Percentiles rank a stretch among this genome's conserved stretches.
Conservation (phyloP, 2,329 filamentous ascomycete genomes). For the Raffaelea albimanens region DNA sequence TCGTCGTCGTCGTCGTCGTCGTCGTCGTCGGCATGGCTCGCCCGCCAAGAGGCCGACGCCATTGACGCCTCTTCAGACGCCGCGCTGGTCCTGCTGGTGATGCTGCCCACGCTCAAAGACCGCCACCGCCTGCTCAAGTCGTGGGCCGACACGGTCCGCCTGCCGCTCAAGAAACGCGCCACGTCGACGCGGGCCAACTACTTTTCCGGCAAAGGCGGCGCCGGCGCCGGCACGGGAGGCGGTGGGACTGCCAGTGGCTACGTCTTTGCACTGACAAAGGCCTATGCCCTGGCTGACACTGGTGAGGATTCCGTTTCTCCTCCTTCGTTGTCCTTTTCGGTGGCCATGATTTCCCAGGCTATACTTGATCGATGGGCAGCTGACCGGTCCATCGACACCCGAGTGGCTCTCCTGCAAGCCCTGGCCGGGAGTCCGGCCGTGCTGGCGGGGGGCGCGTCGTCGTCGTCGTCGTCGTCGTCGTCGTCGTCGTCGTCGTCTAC, state of each 20-base stretch:
- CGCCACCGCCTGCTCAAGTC: slow-evolving; percentile 20
- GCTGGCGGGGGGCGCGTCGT: neutral
- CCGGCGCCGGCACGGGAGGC: slow-evolving; percentile 10
- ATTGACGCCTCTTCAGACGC: slow-evolving; percentile 40
- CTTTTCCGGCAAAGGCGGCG: neutral
- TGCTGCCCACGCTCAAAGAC: slow-evolving; percentile 20
- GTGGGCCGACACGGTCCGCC: slow-evolving; percentile 37
- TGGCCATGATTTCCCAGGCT: slow-evolving; percentile 28
- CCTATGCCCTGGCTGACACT: slow-evolving; percentile 34
- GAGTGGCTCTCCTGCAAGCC: slow-evolving; percentile 45
- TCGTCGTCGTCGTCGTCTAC: slow-evolving; percentile 14
- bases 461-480: no score
- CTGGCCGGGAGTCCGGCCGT: slow-evolving; percentile 38
- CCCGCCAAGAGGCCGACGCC: slow-evolving; percentile 39
- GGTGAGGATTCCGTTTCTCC: slow-evolving; percentile 3
- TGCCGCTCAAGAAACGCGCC: slow-evolving; percentile 17
- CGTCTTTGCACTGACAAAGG: slow-evolving; percentile 42
- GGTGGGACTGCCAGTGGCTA: slow-evolving; percentile 35
- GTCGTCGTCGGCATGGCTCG: slow-evolving; percentile 29
- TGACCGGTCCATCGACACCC: slow-evolving; percentile 40
- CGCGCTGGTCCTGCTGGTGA: slow-evolving; percentile 36
- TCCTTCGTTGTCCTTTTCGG: slow-evolving; percentile 14
- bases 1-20: neutral
- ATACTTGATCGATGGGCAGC: slow-evolving; percentile 43
- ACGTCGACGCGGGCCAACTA: neutral